Conservation (phyloP, 345 rosid genomes). For the Salix arbutifolia region DNA sequence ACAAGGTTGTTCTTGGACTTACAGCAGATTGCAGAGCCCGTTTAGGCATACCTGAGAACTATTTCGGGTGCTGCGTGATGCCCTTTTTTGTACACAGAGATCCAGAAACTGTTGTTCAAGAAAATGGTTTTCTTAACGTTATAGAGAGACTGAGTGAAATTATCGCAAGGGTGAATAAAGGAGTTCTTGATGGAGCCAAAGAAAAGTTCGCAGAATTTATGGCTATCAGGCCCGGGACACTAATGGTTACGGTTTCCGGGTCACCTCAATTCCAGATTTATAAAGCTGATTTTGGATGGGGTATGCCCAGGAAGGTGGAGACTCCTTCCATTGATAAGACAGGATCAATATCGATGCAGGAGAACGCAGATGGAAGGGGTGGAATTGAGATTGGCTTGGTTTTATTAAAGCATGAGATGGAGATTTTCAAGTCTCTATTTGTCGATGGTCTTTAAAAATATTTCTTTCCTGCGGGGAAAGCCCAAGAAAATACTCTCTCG, state of each 20-base stretch:
- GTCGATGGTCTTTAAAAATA: background rate
- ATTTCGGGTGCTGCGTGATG: constrained; percentile 32
- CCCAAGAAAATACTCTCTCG: too few species aligned
- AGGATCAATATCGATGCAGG: background rate
- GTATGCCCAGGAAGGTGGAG: constrained; percentile 12
- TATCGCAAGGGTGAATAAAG: background rate
- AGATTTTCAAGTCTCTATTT: constrained; percentile 1
- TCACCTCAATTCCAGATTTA: background rate
- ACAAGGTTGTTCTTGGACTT: constrained; percentile 6
- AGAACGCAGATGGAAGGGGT: background rate
- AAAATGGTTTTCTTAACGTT: background rate
- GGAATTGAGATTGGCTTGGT: constrained; percentile 9
- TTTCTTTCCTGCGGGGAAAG: too few species aligned
- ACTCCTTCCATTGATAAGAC: background rate
- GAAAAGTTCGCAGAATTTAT: background rate
- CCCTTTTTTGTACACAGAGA: too few species aligned
- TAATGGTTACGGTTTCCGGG: background rate
- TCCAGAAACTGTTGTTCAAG: background rate
- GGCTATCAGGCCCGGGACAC: background rate
- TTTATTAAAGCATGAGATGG: background rate
- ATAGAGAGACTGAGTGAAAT: background rate
- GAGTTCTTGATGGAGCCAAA: background rate
- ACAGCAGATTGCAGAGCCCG: constrained; percentile 28
- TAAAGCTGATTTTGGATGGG: constrained; percentile 15
- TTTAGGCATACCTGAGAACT: constrained; percentile 18